Base-by-base conservation (phyloP, 1,139 yeast genomes). In the Pichia sp. region DNA sequence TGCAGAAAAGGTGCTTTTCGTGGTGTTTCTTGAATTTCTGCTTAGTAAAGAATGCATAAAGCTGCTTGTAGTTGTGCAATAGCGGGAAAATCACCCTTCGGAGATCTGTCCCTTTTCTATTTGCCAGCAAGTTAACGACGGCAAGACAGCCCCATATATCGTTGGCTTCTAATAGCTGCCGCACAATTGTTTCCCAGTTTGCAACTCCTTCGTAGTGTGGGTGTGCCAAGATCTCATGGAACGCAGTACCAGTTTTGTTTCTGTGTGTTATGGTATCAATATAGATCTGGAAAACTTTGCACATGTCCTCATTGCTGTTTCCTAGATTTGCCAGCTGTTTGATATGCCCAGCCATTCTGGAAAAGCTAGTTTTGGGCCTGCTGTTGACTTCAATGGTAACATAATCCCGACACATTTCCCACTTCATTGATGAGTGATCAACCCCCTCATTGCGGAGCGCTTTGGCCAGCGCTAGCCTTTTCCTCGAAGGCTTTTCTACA, bases 391-490 rank as follows among this genome's bases (percentile, higher is more conserved):
- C 50, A 5, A 51, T 7, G 7, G 23, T 30, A n/a, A 52, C 26
- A 8, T 19, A 51, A 23, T 56, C 59, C 26, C 52, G 54, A 31
- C 46, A 44, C 4, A 47, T 40, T 5, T 36, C 5, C 54, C 52
- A 47, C 34, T 54, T 40, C 4, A 56, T 4, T 31, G 19, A 3
- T 4, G 19, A 19, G 19, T 47, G 23, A 26, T 36, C 50, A 30
- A 50, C 31, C 10, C 59, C 59, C 44, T 56, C 56, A 45, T 56
- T 54, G 15, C 52, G 38, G 8, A 56, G 34, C 5, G 26, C 15
- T 43, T 47, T 54, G 7, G 32, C 36, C 7, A 47, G n/a, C 6
- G 49, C 38, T 6, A 45, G 15, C n/a, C 59, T 36, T n/a, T 47
- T 30, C 16, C 40, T 56, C 5, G 50, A 46, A 5, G 59, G 42